phyloP scores from a whole-genome alignment of 495 filamentous ascomycete genomes.

The Cryomyces antarcticus region DNA sequence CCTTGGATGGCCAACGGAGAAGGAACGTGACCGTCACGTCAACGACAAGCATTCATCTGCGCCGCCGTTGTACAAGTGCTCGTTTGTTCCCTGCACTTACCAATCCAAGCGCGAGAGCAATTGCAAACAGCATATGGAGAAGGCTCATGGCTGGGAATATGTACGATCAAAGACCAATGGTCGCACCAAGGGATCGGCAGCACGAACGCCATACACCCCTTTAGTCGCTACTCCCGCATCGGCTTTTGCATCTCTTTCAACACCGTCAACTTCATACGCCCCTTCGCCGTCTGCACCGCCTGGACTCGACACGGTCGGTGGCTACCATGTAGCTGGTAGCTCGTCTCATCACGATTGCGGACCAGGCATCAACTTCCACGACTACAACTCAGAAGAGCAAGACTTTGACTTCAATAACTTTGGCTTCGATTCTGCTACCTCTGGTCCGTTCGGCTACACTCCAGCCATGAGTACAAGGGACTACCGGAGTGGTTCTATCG shows the following conservation, averaged over 20 bases:
- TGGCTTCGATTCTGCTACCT: conserved; percentile 8
- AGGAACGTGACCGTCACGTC: conserved; percentile 84
- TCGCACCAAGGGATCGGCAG: conserved; percentile 8
- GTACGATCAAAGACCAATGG: conserved; percentile 81
- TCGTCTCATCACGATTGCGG: conserved; percentile 4
- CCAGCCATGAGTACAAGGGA: conserved; percentile 5
- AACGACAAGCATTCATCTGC: conserved; percentile 84
- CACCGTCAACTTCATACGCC: conserved; percentile 7
- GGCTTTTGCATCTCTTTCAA: conserved; percentile 5
- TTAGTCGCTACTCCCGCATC: conserved; percentile 11
- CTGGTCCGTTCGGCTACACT: conserved; percentile 3
- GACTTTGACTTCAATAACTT: conserved; percentile 5
- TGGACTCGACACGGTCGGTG: neutral
- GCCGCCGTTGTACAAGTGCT: conserved; percentile 60
- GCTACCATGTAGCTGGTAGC: neutral
- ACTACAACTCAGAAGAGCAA: neutral
- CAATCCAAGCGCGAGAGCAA: conserved; percentile 91
- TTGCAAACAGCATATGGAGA: conserved; percentile 99
- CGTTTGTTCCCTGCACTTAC: conserved; percentile 74
- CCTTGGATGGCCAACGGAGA: conserved; percentile 89
- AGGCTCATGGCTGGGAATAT: conserved; percentile 79
- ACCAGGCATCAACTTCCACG: too few species aligned
- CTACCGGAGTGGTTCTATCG: conserved; percentile 1
- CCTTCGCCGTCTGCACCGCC: conserved; percentile 7
- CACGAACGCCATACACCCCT: conserved; percentile 4